Conservation (phyloP, 1,284 basidiomycete genomes). For the Cryptococcus amylolentus region DNA sequence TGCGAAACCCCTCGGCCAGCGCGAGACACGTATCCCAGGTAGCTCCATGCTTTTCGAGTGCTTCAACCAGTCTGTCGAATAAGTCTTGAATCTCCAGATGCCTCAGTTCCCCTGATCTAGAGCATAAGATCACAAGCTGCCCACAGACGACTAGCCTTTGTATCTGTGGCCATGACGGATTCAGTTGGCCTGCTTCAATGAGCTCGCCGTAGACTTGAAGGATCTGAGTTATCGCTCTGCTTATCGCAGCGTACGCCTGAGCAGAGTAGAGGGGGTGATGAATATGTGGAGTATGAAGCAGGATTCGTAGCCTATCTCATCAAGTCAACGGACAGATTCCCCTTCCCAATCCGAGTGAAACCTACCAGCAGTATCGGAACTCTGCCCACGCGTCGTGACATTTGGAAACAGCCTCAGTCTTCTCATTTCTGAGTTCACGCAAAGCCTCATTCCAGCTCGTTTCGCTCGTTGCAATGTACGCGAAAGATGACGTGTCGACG, state of each 20-base stretch:
- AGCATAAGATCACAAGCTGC: slow-evolving; percentile 21
- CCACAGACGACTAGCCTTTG: slow-evolving; percentile 19
- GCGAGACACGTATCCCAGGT: slow-evolving; percentile 14
- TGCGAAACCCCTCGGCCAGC: slow-evolving; percentile 10
- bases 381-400: slow-evolving; percentile 17
- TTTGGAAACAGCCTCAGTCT: background rate
- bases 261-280: slow-evolving; percentile 9
- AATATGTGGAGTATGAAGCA: slow-evolving; percentile 20
- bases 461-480: slow-evolving; percentile 17
- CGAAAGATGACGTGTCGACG: slow-evolving; percentile 18
- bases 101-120: slow-evolving; percentile 19
- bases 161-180: slow-evolving; percentile 24
- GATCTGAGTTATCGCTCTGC: slow-evolving; percentile 16
- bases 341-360: background rate
- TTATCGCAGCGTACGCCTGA: slow-evolving; percentile 11
- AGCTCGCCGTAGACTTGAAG: slow-evolving; percentile 21
- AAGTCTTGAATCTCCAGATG: slow-evolving; percentile 12
- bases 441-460: slow-evolving; percentile 16
- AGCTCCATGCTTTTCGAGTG: slow-evolving; percentile 12
- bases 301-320: slow-evolving; percentile 18
- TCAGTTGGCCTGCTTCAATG: slow-evolving; percentile 11
- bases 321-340: background rate
- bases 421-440: slow-evolving; percentile 13
- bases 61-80: slow-evolving; percentile 15
- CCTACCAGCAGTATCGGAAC: slow-evolving; percentile 26